phyloP scores from a whole-genome alignment of 768 basidiomycete species.

The Leccinum pellstonianum region DNA sequence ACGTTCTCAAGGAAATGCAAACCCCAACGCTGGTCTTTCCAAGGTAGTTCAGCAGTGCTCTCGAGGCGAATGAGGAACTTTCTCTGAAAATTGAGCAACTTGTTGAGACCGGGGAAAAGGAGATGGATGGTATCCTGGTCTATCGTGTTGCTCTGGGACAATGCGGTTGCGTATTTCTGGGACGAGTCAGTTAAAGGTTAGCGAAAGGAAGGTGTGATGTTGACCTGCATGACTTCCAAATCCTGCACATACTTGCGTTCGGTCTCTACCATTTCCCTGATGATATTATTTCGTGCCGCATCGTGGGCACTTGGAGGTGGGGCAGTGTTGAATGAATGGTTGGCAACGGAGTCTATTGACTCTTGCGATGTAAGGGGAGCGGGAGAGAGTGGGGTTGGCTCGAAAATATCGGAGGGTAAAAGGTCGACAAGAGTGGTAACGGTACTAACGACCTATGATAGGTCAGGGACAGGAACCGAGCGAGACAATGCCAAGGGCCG shows the following conservation, averaged over 20 bases:
- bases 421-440: conserved; percentile 80
- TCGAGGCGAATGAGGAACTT: conserved; percentile 90
- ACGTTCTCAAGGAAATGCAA: conserved; percentile 80
- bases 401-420: conserved; percentile 68
- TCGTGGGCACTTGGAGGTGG: conserved; percentile 58
- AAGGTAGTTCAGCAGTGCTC: conserved; percentile 76
- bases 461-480: not conserved
- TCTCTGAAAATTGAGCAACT: conserved; percentile 94
- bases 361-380: conserved; percentile 54
- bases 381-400: conserved; percentile 59
- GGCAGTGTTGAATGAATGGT: conserved; percentile 40
- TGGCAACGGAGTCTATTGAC: conserved; percentile 55
- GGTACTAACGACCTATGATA: conserved; percentile 77
- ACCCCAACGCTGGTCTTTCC: conserved; percentile 88
- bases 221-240: conserved; percentile 92
- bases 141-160: conserved; percentile 80
- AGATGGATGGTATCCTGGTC: conserved; percentile 95
- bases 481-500: conserved; percentile 20
- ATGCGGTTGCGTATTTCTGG: conserved; percentile 85
- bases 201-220: conserved; percentile 21
- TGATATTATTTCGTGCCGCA: conserved; percentile 69
- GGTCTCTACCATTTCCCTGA: conserved; percentile 89
- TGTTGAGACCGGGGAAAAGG: conserved; percentile 92
- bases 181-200: conserved; percentile 14
- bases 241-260: conserved; percentile 97